These are phyloP conservation scores for Amylostereum areolatum DNA, from an alignment of 1,284 basidiomycete species.

Conservation along the genomic window DNA sequence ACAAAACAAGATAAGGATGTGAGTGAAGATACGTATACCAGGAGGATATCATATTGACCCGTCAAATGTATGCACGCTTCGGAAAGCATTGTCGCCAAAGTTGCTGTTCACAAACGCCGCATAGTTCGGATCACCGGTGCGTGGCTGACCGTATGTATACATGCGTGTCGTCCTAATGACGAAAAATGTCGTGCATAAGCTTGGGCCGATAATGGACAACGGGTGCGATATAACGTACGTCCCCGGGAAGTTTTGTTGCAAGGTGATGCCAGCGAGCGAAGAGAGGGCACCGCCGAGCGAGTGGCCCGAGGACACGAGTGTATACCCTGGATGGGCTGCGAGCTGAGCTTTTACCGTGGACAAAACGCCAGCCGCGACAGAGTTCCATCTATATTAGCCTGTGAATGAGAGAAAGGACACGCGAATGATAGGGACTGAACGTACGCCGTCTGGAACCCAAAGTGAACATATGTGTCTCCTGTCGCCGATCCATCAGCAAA, in stretches of 20 bases:
- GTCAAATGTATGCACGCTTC: conserved; percentile 21
- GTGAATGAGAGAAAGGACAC: too few species aligned
- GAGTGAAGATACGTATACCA: background rate
- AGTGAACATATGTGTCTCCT: conserved; percentile 36
- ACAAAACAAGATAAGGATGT: background rate
- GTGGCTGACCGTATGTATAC: conserved; percentile 44
- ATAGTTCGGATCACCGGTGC: conserved; percentile 39
- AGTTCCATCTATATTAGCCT: conserved; percentile 40
- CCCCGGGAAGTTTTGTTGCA: conserved; percentile 33
- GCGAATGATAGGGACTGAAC: too few species aligned
- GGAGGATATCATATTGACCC: conserved; percentile 18
- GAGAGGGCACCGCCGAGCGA: conserved; percentile 44
- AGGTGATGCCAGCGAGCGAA: conserved; percentile 32
- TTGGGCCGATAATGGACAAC: too few species aligned
- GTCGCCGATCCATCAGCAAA: too few species aligned
- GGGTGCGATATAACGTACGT: conserved; percentile 23
- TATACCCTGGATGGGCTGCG: conserved; percentile 25
- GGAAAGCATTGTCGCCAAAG: conserved; percentile 2
- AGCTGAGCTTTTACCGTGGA: conserved; percentile 20
- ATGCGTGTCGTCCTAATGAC: conserved; percentile 28
- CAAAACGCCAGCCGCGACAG: conserved; percentile 27
- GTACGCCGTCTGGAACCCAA: conserved; percentile 39
- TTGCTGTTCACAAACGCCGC: conserved; percentile 38
- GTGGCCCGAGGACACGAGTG: conserved; percentile 40
- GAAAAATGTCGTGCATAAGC: too few species aligned